A percentile compares a stretch with the other conserved stretches of the same genome.
Evolutionary conservation across 2,329 filamentous ascomycete species (phyloP).

Genomic region (Cladophialophora yegresii): DNA sequence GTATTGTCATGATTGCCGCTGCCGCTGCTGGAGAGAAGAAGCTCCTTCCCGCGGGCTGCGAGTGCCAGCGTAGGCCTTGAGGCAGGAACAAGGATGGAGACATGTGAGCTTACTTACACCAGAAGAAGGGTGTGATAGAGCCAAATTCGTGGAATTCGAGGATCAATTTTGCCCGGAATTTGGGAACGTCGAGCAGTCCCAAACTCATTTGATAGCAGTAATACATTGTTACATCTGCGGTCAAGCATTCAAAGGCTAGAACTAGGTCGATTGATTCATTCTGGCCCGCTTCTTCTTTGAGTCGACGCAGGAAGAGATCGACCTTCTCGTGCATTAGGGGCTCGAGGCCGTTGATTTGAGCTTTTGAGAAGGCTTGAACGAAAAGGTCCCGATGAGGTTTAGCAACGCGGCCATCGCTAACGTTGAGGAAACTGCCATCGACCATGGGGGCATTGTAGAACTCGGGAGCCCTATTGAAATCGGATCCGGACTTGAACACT

Average conservation of each 20-base stretch:
- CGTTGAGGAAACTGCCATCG: conserved; percentile 17
- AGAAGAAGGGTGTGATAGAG: conserved; percentile 21
- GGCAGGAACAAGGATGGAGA: background rate
- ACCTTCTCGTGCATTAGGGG: conserved; percentile 38
- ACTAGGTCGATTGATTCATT: conserved; percentile 15
- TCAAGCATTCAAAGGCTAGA: conserved; percentile 18
- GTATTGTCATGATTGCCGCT: background rate
- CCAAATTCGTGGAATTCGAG: conserved; percentile 16
- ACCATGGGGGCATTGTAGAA: conserved; percentile 24
- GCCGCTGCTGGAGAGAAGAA: background rate
- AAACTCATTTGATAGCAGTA: conserved; percentile 25
- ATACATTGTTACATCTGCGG: conserved; percentile 21
- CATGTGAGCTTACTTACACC: conserved; percentile 4
- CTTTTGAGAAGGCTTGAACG: conserved; percentile 41
- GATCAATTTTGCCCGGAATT: conserved; percentile 14
- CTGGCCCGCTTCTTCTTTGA: conserved; percentile 10
- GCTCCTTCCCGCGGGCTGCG: background rate
- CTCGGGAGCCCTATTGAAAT: conserved; percentile 24
- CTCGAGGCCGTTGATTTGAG: conserved; percentile 37
- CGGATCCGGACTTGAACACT: conserved; percentile 18
- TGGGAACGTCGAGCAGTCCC: conserved; percentile 17
- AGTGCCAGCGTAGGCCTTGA: background rate
- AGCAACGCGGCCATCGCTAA: conserved; percentile 13
- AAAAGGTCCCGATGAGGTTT: conserved; percentile 30
- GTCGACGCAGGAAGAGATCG: conserved; percentile 11